Base-by-base conservation (phyloP, 768 basidiomycete genomes). In the Krasilnikovozyma curviuscula region DNA sequence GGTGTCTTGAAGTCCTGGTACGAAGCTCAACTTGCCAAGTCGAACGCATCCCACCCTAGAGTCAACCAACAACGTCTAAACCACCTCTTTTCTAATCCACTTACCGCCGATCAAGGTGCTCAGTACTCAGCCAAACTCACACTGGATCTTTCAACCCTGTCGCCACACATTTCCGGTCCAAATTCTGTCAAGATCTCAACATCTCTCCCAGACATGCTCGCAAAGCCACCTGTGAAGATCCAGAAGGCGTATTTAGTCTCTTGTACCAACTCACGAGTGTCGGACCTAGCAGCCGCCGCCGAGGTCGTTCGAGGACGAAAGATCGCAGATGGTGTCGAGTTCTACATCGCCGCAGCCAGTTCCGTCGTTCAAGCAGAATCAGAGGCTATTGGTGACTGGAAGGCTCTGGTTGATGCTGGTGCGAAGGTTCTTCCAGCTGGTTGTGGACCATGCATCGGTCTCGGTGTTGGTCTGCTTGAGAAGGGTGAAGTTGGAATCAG, bases 111-210 rank as follows among this genome's bases (percentile, higher is more conserved):
- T 57, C 61, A 72, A 0, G 76, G 73, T 35, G 88, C 83, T 0
- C 62, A 71, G 50, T 98, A 98, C 63, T 71, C 85, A 1, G 78
- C 83, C 6, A 83, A 88, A 61, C 77, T 98, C 40, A 70, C 81
- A 8, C 78, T 98, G 57, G 83, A 97, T 66, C 77, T 98, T 12
- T 83, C 86, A 6, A 82, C 89, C 0, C 78, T 98, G 31, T 80
- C 89, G 0, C 91, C 93, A 0, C 83, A 97, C 60, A 80, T 93
- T 31, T 93, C 91, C 14, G 93, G 93, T 1, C 93, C 93, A 12
- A 98, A 97, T 66, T 86, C 83, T 57, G 91, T 97, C 63, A 98
- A 98, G 65, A 65, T 97, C 41, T 83, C 89, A n/a, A 97, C 78
- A 0, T 82, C 93, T 0, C 74, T 98, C 0, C 83, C 91, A 0